These are phyloP conservation scores for Pythium angustatum DNA, from an alignment of 352 stramenopile genomes.

Conservation along the genomic window DNA sequence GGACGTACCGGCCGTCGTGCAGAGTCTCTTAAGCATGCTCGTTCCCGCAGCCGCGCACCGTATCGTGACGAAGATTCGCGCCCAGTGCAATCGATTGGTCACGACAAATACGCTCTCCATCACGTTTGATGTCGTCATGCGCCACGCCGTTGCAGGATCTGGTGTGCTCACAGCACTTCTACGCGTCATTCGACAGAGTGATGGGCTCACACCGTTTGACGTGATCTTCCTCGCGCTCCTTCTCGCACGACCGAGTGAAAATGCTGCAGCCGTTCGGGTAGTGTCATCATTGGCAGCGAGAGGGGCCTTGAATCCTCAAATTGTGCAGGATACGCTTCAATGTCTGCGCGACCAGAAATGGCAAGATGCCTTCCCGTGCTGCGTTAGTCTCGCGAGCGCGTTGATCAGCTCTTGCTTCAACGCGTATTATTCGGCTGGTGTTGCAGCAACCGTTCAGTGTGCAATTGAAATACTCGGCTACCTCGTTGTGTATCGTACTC, in stretches of 20 bases:
- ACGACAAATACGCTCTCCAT: constrained; percentile 54
- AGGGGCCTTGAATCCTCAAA: constrained; percentile 3
- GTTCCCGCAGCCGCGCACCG: constrained; percentile 47
- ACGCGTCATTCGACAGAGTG: constrained; percentile 42
- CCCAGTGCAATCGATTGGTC: constrained; percentile 59
- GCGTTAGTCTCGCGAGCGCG: constrained; percentile 22
- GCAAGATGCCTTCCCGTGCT: constrained; percentile 18
- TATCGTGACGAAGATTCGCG: constrained; percentile 54
- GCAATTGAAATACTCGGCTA: constrained; percentile 25
- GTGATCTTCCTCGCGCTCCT: constrained; percentile 61
- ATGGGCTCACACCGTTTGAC: constrained; percentile 58
- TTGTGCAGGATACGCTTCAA: constrained; percentile 27
- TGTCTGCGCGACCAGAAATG: constrained; percentile 22
- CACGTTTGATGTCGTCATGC: constrained; percentile 66
- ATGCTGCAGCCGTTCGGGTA: constrained; percentile 26
- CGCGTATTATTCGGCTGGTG: neutral
- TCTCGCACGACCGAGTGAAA: constrained; percentile 63
- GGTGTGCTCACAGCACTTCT: constrained; percentile 49
- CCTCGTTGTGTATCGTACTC: constrained; percentile 21
- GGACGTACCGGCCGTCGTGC: constrained; percentile 76
- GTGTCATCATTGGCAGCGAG: constrained; percentile 13
- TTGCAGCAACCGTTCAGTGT: constrained; percentile 2
- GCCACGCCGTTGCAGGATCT: constrained; percentile 57
- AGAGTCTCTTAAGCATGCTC: constrained; percentile 76
- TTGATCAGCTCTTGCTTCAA: constrained; percentile 28